These are phyloP conservation scores for Podila epigama DNA, from an alignment of 192 early-diverging fungal genomes.

Conservation along the genomic window DNA sequence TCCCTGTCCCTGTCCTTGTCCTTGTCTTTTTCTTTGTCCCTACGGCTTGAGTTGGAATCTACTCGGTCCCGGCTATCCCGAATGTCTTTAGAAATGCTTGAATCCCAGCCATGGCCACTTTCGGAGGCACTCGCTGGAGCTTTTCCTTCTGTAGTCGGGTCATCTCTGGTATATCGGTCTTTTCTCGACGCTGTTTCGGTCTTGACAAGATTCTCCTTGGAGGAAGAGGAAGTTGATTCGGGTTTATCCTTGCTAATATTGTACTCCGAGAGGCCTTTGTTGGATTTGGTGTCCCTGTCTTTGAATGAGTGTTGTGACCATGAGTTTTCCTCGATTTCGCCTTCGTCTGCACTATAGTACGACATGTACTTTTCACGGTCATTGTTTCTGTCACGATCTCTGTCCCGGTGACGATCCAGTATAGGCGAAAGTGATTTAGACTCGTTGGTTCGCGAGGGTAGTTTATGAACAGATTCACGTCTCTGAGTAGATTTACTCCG, in stretches of 20 bases:
- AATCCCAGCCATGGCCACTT: neutral
- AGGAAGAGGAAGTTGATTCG: neutral
- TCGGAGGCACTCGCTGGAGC: too few relatives aligned
- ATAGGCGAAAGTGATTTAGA: slow-evolving; percentile 29
- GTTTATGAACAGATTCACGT: slow-evolving; percentile 3
- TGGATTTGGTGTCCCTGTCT: neutral
- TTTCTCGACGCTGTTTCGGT: slow-evolving; percentile 27
- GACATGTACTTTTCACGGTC: neutral
- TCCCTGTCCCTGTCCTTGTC: too few relatives aligned
- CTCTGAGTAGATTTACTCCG: neutral
- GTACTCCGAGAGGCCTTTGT: neutral
- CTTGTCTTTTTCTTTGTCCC: too few relatives aligned
- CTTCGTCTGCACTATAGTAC: slow-evolving; percentile 33
- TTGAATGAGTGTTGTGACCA: slow-evolving; percentile 3
- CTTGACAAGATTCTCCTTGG: neutral
- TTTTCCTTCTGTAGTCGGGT: neutral
- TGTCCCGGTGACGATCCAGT: slow-evolving; percentile 3
- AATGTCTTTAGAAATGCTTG: neutral
- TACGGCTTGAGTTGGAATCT: too few relatives aligned
- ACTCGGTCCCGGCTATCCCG: too few relatives aligned
- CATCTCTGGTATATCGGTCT: neutral
- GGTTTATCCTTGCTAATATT: neutral
- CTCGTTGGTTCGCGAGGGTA: slow-evolving; percentile 1
- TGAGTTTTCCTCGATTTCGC: slow-evolving; percentile 1
- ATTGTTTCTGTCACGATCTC: neutral